These are phyloP conservation scores for Leccinum variicolor DNA, from an alignment of 768 basidiomycete genomes.

Conservation along the genomic window DNA sequence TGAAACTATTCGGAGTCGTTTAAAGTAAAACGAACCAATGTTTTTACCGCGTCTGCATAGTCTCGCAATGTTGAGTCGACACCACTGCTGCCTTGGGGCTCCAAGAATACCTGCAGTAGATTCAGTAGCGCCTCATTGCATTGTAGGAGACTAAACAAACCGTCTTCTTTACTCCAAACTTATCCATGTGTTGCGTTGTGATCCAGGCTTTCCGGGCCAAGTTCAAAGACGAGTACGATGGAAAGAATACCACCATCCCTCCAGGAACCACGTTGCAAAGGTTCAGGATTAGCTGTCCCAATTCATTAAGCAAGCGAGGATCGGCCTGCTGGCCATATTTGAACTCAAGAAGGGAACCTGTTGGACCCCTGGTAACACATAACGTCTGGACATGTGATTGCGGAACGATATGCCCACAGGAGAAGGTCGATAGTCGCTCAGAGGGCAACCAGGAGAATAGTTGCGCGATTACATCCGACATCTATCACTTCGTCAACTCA, in stretches of 20 bases:
- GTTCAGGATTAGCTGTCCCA: constrained; percentile 84
- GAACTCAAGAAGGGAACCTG: constrained; percentile 73
- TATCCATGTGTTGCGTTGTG: constrained; percentile 55
- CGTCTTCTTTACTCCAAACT: constrained; percentile 70
- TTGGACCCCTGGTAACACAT: constrained; percentile 71
- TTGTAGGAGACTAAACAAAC: constrained; percentile 35
- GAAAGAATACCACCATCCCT: constrained; percentile 92
- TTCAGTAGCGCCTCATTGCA: not conserved
- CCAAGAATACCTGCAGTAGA: constrained; percentile 74
- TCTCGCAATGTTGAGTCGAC: constrained; percentile 76
- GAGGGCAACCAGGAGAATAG: constrained; percentile 65
- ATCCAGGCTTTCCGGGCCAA: constrained; percentile 65
- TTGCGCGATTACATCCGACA: constrained; percentile 82
- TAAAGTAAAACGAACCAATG: constrained; percentile 15
- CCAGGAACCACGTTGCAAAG: constrained; percentile 74
- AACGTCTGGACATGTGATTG: constrained; percentile 71
- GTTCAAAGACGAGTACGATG: constrained; percentile 83
- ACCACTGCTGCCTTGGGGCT: constrained; percentile 67
- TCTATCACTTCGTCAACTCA: constrained; percentile 42
- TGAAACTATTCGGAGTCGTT: not conserved
- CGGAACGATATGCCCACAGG: constrained; percentile 92
- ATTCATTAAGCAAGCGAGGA: constrained; percentile 63
- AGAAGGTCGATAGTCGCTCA: constrained; percentile 72
- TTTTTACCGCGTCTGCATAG: constrained; percentile 54
- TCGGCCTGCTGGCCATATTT: constrained; percentile 75